These are phyloP conservation scores for Debaryomyces castellii DNA, from an alignment of 805 yeast genomes.

Conservation along the genomic window DNA sequence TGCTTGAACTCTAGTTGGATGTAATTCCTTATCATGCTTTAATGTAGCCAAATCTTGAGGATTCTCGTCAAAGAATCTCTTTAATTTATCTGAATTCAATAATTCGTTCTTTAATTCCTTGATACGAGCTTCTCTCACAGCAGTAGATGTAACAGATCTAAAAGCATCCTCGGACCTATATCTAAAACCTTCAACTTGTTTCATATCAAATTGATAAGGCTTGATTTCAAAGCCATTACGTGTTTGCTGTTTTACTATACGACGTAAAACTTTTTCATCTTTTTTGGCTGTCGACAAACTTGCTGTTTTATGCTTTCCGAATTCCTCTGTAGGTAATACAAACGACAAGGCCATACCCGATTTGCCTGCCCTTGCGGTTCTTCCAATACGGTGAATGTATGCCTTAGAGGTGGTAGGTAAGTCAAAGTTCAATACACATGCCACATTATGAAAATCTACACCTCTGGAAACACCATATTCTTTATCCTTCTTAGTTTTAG, in stretches of 20 bases:
- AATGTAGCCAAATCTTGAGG: constrained; percentile 88
- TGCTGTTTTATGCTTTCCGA: constrained; percentile 87
- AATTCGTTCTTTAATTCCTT: constrained; percentile 86
- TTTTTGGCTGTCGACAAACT: constrained; percentile 64
- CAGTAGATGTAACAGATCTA: constrained; percentile 86
- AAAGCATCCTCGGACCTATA: constrained; percentile 97
- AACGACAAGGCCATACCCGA: constrained; percentile 93
- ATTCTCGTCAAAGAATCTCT: constrained; percentile 94
- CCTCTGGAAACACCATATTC: constrained; percentile 97
- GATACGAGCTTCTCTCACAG: constrained; percentile 90
- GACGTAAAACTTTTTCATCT: constrained; percentile 81
- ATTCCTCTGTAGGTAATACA: constrained; percentile 78
- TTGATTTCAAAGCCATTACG: constrained; percentile 70
- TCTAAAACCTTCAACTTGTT: constrained; percentile 92
- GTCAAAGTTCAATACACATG: constrained; percentile 95
- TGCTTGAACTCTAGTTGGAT: constrained; percentile 75
- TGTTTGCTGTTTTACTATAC: constrained; percentile 75
- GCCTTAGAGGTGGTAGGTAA: constrained; percentile 86
- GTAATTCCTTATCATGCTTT: constrained; percentile 89
- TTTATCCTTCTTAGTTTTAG: constrained; percentile 48
- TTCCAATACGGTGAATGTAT: constrained; percentile 90
- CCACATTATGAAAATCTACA: constrained; percentile 92
- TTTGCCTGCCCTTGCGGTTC: constrained; percentile 97
- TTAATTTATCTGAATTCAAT: constrained; percentile 83
- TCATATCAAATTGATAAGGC: constrained; percentile 89